Conservation (phyloP, 129 eudicot species). For the Silybum marianum region DNA sequence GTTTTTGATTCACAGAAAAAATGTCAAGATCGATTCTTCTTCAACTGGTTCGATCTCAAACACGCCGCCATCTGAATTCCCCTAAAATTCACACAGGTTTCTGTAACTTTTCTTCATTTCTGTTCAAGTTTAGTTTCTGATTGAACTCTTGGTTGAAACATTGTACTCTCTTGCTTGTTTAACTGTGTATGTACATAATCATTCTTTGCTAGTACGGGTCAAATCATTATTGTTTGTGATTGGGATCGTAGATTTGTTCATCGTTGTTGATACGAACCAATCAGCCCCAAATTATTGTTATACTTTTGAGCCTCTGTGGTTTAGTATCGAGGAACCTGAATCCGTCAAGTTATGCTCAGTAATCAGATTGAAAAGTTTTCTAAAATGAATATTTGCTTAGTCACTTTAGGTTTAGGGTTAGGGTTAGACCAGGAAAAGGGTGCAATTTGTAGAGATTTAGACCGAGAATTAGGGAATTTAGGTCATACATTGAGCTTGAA, state of each 20-base stretch:
- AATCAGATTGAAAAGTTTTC: neutral
- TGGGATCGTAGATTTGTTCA: conserved; percentile 7
- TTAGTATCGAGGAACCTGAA: neutral
- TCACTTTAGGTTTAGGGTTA: neutral
- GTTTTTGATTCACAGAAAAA: conserved; percentile 14
- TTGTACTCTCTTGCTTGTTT: neutral
- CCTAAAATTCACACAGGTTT: conserved; percentile 47
- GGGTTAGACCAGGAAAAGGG: neutral
- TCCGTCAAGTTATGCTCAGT: neutral
- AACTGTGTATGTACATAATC: neutral
- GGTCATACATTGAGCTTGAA: neutral
- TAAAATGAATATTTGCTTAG: neutral
- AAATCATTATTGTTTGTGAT: neutral
- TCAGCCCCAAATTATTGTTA: neutral
- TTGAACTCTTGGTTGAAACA: neutral
- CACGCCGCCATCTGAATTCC: conserved; percentile 37
- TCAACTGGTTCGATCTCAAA: conserved; percentile 53
- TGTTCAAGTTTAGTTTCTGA: neutral
- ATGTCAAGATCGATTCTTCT: conserved; percentile 63
- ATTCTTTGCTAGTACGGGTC: neutral
- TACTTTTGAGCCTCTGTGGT: conserved; percentile 9
- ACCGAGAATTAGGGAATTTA: neutral
- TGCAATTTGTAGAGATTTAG: neutral
- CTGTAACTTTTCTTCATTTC: neutral
- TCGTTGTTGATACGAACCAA: conserved; percentile 3